phyloP scores from a whole-genome alignment of 768 basidiomycete genomes.

The Lentinula lateritia region DNA sequence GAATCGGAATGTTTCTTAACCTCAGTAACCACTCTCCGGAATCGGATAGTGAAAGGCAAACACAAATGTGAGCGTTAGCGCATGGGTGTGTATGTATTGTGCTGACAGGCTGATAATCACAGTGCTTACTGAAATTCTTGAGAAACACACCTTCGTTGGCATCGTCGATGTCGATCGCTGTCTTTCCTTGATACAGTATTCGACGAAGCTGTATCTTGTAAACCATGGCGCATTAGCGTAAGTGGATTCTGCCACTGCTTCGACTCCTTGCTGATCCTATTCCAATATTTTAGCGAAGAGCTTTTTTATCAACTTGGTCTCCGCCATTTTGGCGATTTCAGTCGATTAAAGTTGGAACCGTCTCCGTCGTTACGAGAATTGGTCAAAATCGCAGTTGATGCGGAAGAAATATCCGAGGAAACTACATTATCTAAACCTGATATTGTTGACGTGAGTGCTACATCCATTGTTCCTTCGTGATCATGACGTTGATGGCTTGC shows the following conservation, averaged over 20 bases:
- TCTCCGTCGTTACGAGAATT: conserved; percentile 68
- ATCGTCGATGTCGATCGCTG: conserved; percentile 74
- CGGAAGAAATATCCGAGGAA: conserved; percentile 51
- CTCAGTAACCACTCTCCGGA: conserved; percentile 66
- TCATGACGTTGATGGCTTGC: not conserved
- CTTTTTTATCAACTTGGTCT: conserved; percentile 92
- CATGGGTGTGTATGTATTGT: not conserved
- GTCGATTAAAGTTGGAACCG: conserved; percentile 75
- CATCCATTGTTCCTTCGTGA: not conserved
- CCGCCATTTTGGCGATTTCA: conserved; percentile 84
- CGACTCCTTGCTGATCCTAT: not conserved
- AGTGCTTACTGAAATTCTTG: conserved; percentile 82
- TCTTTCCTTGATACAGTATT: conserved; percentile 80
- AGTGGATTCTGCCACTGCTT: conserved; percentile 22
- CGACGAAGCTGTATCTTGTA: conserved; percentile 84
- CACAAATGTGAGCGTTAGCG: conserved; percentile 55
- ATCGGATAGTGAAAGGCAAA: conserved; percentile 48
- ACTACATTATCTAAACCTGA: conserved; percentile 46
- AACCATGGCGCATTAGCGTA: conserved; percentile 84
- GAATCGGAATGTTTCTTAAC: conserved; percentile 75
- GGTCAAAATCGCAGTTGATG: conserved; percentile 73
- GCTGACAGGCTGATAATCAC: conserved; percentile 1
- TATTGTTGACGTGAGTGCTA: conserved; percentile 61
- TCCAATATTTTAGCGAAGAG: conserved; percentile 59
- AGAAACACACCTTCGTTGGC: conserved; percentile 89